Percentiles rank a stretch among this genome's conserved stretches.
These are phyloP conservation scores for Agaricus subrufescens DNA, from an alignment of 768 basidiomycete genomes.

Conservation along the genomic window DNA sequence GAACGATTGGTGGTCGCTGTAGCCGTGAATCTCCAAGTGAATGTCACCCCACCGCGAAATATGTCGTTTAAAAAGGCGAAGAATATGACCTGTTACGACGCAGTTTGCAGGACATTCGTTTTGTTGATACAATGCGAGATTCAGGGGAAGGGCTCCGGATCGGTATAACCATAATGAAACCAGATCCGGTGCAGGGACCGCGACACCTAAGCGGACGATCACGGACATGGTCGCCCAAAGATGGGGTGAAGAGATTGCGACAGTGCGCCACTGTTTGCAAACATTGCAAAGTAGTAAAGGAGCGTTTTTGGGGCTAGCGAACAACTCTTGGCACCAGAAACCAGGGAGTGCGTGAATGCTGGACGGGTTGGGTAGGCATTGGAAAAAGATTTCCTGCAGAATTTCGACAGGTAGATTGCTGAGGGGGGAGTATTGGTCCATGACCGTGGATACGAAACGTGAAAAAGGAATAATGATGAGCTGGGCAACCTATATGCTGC, in stretches of 20 bases:
- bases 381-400: constrained; percentile 12
- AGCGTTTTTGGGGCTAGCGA: constrained; percentile 15
- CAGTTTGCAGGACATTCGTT: constrained; percentile 27
- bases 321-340: constrained; percentile 12
- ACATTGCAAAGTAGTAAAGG: constrained; percentile 36
- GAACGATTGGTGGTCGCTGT: constrained; percentile 20
- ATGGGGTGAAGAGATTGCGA: constrained; percentile 30
- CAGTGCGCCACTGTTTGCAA: constrained; percentile 36
- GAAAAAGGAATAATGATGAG: background rate
- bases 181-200: constrained; percentile 24
- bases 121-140: constrained; percentile 25
- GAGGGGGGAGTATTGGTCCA: background rate
- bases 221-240: constrained; percentile 36
- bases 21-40: constrained; percentile 26
- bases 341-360: constrained; percentile 10
- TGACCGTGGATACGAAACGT: background rate
- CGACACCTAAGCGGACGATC: constrained; percentile 22
- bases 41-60: constrained; percentile 27
- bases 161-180: constrained; percentile 27
- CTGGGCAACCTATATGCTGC: constrained; percentile 2
- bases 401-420: constrained; percentile 6
- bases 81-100: constrained; percentile 21
- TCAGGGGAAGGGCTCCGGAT: constrained; percentile 27
- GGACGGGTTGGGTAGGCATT: constrained; percentile 12
- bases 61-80: constrained; percentile 25